Evolutionary conservation across 202 grass and related monocot species (phyloP).

Genomic region (Elaeis oleifera): DNA sequence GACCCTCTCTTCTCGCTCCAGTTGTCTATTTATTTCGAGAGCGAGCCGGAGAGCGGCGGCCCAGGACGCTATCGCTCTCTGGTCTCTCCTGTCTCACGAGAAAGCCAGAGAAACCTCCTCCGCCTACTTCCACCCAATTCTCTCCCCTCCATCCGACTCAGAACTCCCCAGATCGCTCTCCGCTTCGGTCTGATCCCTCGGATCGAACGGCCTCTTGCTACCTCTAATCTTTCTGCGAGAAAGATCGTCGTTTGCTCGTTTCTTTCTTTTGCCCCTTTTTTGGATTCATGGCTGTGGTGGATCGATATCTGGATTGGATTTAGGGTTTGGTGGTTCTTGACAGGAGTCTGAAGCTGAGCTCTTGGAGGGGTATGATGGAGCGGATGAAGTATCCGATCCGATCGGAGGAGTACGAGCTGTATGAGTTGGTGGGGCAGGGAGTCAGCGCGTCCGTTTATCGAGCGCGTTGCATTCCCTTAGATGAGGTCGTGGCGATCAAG

Average conservation of each 20-base stretch:
- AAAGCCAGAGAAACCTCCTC: not conserved
- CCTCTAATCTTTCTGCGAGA: too few relatives aligned
- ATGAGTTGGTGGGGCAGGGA: constrained; percentile 81
- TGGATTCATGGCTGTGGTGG: too few relatives aligned
- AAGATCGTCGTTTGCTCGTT: too few relatives aligned
- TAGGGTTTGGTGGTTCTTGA: constrained; percentile 5
- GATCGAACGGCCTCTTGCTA: too few relatives aligned
- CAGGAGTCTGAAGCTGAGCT: not conserved
- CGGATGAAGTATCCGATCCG: constrained; percentile 74
- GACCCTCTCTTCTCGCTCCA: too few relatives aligned
- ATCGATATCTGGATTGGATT: not conserved
- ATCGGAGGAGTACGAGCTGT: constrained; percentile 73
- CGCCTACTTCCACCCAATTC: not conserved
- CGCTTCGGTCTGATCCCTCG: too few relatives aligned
- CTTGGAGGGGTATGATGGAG: constrained; percentile 20
- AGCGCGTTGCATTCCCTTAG: constrained; percentile 49
- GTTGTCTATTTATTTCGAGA: too few relatives aligned
- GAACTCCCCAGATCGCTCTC: not conserved
- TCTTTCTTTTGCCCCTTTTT: too few relatives aligned
- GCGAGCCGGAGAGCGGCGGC: too few relatives aligned
- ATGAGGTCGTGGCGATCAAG: constrained; percentile 80
- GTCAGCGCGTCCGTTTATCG: constrained; percentile 85
- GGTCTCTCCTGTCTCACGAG: not conserved
- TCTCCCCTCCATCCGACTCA: constrained; percentile 1
- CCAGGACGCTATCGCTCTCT: too few relatives aligned